phyloP scores from a whole-genome alignment of 805 yeast genomes.

The Myxozyma mucilagina region DNA sequence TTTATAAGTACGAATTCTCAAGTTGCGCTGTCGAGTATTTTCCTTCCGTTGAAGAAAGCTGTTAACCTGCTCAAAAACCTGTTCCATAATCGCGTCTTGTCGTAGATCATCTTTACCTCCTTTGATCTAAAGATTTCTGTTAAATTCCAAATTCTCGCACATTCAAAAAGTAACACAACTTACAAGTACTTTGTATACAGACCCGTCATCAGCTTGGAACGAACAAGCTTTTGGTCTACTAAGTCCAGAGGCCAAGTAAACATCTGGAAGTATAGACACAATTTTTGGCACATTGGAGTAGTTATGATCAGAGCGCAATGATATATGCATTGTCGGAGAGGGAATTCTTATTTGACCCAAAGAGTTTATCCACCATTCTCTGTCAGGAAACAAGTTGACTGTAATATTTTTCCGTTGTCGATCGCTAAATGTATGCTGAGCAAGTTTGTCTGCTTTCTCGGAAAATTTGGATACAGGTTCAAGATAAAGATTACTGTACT shows the following conservation, averaged over 20 bases:
- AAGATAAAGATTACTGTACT: constrained; percentile 33
- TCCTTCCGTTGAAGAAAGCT: constrained; percentile 56
- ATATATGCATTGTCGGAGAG: constrained; percentile 60
- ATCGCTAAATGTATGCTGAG: constrained; percentile 16
- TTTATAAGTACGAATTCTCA: constrained; percentile 77
- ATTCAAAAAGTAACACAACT: not conserved
- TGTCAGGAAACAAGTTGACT: constrained; percentile 38
- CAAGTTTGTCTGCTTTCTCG: constrained; percentile 46
- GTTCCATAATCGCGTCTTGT: constrained; percentile 97
- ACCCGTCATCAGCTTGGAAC: constrained; percentile 59
- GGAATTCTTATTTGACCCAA: constrained; percentile 56
- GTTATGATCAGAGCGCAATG: constrained; percentile 46
- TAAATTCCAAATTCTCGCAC: not conserved
- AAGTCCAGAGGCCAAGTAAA: constrained; percentile 79
- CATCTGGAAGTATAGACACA: constrained; percentile 45
- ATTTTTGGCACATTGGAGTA: constrained; percentile 55
- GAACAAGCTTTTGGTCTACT: constrained; percentile 81
- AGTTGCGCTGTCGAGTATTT: constrained; percentile 55
- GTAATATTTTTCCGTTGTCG: constrained; percentile 1
- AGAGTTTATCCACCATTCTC: constrained; percentile 58
- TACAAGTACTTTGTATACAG: constrained; percentile 57
- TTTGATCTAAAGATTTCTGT: constrained; percentile 44
- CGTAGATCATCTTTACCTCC: constrained; percentile 89
- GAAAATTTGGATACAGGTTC: constrained; percentile 54
- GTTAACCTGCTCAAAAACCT: constrained; percentile 87